These are phyloP conservation scores for Pichia norvegensis DNA, from an alignment of 1,139 yeast species.

Conservation along the genomic window DNA sequence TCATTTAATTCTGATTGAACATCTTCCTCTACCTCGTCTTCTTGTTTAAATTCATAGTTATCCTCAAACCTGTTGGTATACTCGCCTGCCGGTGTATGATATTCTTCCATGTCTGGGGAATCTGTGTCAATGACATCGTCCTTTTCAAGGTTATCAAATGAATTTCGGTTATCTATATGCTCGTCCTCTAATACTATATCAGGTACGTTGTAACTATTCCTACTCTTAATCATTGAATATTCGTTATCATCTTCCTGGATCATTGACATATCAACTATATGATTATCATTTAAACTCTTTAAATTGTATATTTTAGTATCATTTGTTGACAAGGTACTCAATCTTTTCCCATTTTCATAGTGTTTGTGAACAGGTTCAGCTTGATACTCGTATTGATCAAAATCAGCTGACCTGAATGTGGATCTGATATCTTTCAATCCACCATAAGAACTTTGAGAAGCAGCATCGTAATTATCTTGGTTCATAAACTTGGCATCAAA, in stretches of 20 bases:
- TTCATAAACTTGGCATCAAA: slow-evolving; percentile 14
- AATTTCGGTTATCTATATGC: background rate
- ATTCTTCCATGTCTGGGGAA: background rate
- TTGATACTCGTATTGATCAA: background rate
- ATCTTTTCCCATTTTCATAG: slow-evolving; percentile 12
- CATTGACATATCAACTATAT: slow-evolving; percentile 22
- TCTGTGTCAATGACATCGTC: background rate
- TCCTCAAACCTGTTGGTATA: background rate
- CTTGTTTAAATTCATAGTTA: background rate
- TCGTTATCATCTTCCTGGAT: slow-evolving; percentile 22
- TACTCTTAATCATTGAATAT: slow-evolving; percentile 4
- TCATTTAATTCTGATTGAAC: slow-evolving; percentile 3
- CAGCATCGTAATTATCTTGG: background rate
- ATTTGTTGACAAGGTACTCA: slow-evolving; percentile 27
- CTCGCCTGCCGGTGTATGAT: background rate
- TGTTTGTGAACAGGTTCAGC: background rate
- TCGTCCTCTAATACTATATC: background rate
- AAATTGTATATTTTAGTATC: slow-evolving; percentile 26
- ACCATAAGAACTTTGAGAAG: slow-evolving; percentile 12
- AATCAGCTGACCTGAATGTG: slow-evolving; percentile 1
- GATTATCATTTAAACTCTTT: slow-evolving; percentile 9
- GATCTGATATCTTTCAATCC: slow-evolving; percentile 7
- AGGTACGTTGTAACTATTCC: background rate
- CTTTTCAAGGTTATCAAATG: background rate
- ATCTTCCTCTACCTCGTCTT: background rate